A percentile compares a stretch with the other conserved stretches of the same genome.
Conservation (phyloP, 2,329 filamentous ascomycete species). For the Claviceps digitariae region DNA sequence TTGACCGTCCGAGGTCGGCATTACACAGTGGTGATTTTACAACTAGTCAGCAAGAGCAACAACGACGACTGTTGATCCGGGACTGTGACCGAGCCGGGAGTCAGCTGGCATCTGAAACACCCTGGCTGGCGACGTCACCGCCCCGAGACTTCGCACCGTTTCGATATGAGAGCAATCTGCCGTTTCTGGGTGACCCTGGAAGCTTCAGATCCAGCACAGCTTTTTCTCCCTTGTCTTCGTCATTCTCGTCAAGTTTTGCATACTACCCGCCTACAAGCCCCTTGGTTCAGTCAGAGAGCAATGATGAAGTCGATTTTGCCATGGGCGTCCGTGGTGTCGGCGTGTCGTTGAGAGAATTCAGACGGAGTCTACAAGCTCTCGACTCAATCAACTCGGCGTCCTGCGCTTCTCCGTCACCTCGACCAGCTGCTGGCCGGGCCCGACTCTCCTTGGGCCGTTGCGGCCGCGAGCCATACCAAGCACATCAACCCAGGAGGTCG, state of each 20-base stretch:
- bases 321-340: slow-evolving; percentile 38
- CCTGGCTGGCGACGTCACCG: slow-evolving; percentile 44
- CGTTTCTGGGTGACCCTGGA: slow-evolving; percentile 19
- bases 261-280: slow-evolving; percentile 87
- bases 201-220: slow-evolving; percentile 26
- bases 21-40: slow-evolving; percentile 57
- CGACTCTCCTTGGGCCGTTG: slow-evolving; percentile 31
- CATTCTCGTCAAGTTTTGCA: slow-evolving; percentile 65
- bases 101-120: background rate
- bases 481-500: slow-evolving; percentile 66
- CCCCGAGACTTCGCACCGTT: slow-evolving; percentile 38
- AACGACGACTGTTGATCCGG: slow-evolving; percentile 2
- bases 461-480: slow-evolving; percentile 60
- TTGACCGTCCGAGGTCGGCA: slow-evolving; percentile 71
- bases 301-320: slow-evolving; percentile 54
- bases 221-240: slow-evolving; percentile 52
- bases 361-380: slow-evolving; percentile 55
- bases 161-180: slow-evolving; percentile 23
- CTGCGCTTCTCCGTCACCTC: slow-evolving; percentile 26
- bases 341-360: slow-evolving; percentile 25
- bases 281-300: slow-evolving; percentile 76
- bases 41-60: slow-evolving; percentile 16
- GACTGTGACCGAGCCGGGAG: background rate
- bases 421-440: slow-evolving; percentile 14
- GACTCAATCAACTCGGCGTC: slow-evolving; percentile 43